Evolutionary conservation across 164 flowering plant species (phyloP), one percentile per base, ranked within the genome.

Genomic region (Annona squamosa): DNA sequence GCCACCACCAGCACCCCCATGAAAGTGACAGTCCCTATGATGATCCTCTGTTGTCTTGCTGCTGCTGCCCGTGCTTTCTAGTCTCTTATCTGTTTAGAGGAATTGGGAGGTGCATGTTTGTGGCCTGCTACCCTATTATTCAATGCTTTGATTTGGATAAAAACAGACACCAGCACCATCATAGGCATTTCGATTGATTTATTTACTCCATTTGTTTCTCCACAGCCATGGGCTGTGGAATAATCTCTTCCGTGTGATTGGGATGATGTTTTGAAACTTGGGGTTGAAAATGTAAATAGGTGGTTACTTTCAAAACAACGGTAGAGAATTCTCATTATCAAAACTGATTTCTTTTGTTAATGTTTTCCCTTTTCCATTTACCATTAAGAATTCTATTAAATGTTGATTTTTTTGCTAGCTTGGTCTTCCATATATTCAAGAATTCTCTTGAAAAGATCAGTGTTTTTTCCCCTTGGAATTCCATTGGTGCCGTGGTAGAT

Each of bases 81-180:
- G 65, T 83, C 4, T 79, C 86, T 43, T 78, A 68, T 1, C 47
- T 77, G 1, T 76, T 76, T 47, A 81, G 80, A 76, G 80, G 83
- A 46, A 57, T 85, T 9, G 81, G 86, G 45, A 82, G 87, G 67
- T 84, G 87, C 76, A 0, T 80, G 19, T 85, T 84, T 73, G 83
- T 83, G 17, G 73, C 76, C 64, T 85, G 85, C 76, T 87, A 71
- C 73, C 90, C 90, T 1, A 56, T 87, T 3, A 48, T 87, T 46
- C 87, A 76, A 71, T 85, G 88, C 74, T 84, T 85, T 61, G 84
- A 88, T 16, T 76, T 71, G 77, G 87, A 85, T 75, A 83, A 84
- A 3, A 10, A 48, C 3, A 71, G 85, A 18, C 87, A 81, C 62
- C 87, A 79, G 61, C 87, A 85, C 72, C 86, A 81, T 42, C 86